A percentile compares a stretch with the other conserved stretches of the same genome.
Conservation (phyloP, 345 rosid genomes). For the Citrus australasica region DNA sequence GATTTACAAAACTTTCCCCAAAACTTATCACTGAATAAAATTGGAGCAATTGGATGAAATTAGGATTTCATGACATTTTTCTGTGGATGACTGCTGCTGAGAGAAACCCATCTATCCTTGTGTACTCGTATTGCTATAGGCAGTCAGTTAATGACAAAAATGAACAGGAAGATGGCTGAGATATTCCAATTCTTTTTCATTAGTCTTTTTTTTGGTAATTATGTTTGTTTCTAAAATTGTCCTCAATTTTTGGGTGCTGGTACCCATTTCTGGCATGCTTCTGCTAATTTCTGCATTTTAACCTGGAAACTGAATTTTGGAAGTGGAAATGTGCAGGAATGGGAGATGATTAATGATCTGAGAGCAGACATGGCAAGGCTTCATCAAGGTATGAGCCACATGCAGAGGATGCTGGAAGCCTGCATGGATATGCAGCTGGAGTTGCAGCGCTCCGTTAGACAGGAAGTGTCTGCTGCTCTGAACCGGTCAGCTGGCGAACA, state of each 20-base stretch:
- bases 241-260: background rate
- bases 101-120: background rate
- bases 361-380: conserved; percentile 91
- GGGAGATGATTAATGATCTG: conserved; percentile 92
- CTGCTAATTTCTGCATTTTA: background rate
- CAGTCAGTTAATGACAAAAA: background rate
- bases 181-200: background rate
- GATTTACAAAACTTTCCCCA: background rate
- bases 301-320: conserved; percentile 11
- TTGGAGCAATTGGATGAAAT: background rate
- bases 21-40: background rate
- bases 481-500: conserved; percentile 69
- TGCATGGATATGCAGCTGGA: conserved; percentile 99
- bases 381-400: conserved; percentile 97
- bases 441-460: conserved; percentile 96
- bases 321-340: conserved; percentile 53
- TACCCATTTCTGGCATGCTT: background rate
- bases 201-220: background rate
- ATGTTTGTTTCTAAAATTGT: background rate
- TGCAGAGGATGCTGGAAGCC: conserved; percentile 98
- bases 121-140: background rate
- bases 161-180: background rate
- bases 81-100: background rate
- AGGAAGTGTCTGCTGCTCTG: conserved; percentile 97
- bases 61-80: background rate